Base-by-base conservation (phyloP, 495 filamentous ascomycete species). In the Talaromyces liani region DNA sequence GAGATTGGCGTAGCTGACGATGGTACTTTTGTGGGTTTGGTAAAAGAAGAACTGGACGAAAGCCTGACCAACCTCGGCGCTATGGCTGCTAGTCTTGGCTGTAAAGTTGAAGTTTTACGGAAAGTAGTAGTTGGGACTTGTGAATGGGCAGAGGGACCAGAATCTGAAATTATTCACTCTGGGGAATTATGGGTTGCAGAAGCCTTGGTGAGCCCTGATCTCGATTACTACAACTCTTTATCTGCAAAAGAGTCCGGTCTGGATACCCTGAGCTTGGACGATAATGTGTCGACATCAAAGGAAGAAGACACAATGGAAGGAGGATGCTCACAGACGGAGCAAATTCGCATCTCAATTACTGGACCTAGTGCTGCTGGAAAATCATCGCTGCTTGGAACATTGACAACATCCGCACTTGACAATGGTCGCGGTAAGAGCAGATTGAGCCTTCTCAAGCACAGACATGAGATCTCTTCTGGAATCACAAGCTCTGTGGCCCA, bases 1-100 rank as follows among this genome's bases (percentile, higher is more conserved):
- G 95, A 98, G 75, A 95, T 98, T 70, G 94, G 94, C 0, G 92
- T 98, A 22, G 87, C 92, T 5, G 94, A 98, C 72, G 93, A 97
- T 76, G 94, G 94, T 14, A 91, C 88, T 0, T 88, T 98, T 64
- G 87, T 96, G 49, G 94, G 94, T 1, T 77, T 98, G n/a, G 88
- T 90, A 1, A 83, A 88, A 66, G 92, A 97, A 70, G 94, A 98
- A 74, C 78, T 98, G 74, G 86, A 95, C 59, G 93, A 97, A 73
- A 96, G 91, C 72, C 79, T 98, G 61, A 82, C 80, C 27, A 96
- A 88, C 59, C 77, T 98, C 10, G 84, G 88, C 62, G 82, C 88
- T 16, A 98, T 98, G 93, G 94, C 93, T 4, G 86, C 88, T 6
- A 96, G 90, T 73, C 76, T 98, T 29, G 95, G 94, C 8, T 97